Conservation (phyloP, 1,284 basidiomycete species). For the Exsudoporus floridanus region DNA sequence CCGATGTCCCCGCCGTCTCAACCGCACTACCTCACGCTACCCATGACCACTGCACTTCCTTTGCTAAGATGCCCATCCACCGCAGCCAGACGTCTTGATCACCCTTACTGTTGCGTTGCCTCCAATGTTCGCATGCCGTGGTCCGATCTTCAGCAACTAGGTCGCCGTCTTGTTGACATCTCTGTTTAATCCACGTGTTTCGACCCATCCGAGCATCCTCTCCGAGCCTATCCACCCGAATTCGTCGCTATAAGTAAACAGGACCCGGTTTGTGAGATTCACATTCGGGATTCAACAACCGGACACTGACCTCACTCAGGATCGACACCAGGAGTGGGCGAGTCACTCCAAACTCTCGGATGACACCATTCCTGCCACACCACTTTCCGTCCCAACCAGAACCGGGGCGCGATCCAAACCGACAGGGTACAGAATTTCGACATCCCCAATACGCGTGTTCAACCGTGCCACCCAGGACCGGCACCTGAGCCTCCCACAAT, state of each 20-base stretch:
- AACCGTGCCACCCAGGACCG: constrained; percentile 89
- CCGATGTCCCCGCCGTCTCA: constrained; percentile 68
- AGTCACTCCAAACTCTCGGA: constrained; percentile 86
- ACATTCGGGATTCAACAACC: too few species aligned
- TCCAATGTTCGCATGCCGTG: constrained; percentile 85
- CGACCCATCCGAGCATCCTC: constrained; percentile 72
- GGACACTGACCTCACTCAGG: constrained; percentile 66
- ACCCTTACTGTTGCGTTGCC: constrained; percentile 89
- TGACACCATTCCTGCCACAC: constrained; percentile 84
- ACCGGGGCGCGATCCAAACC: constrained; percentile 76
- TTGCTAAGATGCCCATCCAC: constrained; percentile 70
- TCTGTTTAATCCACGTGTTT: constrained; percentile 88
- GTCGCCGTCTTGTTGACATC: constrained; percentile 71
- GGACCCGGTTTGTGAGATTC: not conserved
- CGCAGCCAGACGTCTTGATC: constrained; percentile 91
- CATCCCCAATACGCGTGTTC: constrained; percentile 90
- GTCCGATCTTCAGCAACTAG: constrained; percentile 35
- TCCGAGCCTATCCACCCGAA: constrained; percentile 79
- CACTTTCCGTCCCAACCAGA: constrained; percentile 81
- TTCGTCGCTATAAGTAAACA: constrained; percentile 60
- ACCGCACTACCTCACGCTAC: constrained; percentile 73
- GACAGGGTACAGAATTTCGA: constrained; percentile 92
- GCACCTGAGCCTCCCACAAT: constrained; percentile 94
- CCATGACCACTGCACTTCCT: constrained; percentile 45
- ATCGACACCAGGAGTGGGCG: constrained; percentile 87